Evolutionary conservation across 164 flowering plant species (phyloP).

Genomic region (Dillenia turbinata): DNA sequence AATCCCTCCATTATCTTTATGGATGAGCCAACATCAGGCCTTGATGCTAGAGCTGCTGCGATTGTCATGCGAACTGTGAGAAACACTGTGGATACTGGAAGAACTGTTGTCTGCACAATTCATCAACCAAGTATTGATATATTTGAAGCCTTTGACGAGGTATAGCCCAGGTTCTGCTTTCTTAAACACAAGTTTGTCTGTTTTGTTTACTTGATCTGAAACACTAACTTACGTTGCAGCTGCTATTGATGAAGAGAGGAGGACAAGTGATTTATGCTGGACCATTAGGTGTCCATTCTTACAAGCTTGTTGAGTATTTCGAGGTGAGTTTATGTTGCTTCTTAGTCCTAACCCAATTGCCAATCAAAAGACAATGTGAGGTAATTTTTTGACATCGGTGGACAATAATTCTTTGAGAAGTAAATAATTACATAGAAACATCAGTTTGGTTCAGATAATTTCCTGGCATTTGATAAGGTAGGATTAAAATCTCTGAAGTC

Average conservation of each 20-base stretch:
- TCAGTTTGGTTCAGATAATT: no score
- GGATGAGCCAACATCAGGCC: conserved; percentile 77
- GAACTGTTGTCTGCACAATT: conserved; percentile 78
- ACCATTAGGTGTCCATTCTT: conserved; percentile 59
- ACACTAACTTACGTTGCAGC: conserved; percentile 26
- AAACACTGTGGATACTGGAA: conserved; percentile 65
- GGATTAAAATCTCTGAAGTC: not conserved
- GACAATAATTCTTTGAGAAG: no score
- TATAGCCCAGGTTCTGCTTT: conserved; percentile 4
- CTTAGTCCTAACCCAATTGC: not conserved
- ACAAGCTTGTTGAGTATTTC: conserved; percentile 66
- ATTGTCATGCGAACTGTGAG: conserved; percentile 74
- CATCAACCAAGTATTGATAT: conserved; percentile 80
- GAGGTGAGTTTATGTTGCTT: conserved; percentile 36
- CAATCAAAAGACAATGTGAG: not conserved
- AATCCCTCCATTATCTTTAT: conserved; percentile 73
- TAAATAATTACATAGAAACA: no score
- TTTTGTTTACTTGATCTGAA: not conserved
- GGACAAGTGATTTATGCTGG: conserved; percentile 80
- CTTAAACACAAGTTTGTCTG: not conserved
- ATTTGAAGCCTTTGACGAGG: conserved; percentile 81
- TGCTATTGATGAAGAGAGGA: conserved; percentile 82
- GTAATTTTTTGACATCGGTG: no score
- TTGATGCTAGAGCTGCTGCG: conserved; percentile 71
- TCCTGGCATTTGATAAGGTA: no score